phyloP scores from a whole-genome alignment of 805 yeast species.

The Yamadazyma phyllophila region DNA sequence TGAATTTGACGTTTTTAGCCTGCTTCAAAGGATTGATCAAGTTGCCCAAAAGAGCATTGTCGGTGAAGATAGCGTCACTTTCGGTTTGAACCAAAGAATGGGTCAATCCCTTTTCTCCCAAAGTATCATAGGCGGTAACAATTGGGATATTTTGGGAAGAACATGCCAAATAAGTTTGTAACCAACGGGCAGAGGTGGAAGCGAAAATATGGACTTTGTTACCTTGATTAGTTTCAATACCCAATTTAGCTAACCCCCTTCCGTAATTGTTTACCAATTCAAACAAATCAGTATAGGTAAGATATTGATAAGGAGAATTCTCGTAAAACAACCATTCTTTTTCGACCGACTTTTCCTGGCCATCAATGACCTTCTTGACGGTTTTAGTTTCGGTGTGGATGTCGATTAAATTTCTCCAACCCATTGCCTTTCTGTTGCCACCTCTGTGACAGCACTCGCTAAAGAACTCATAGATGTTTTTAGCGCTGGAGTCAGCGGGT shows the following conservation, averaged over 20 bases:
- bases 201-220: constrained; percentile 83
- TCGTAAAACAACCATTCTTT: constrained; percentile 90
- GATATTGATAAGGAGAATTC: constrained; percentile 65
- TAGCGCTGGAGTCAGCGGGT: constrained; percentile 63
- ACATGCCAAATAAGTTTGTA: constrained; percentile 80
- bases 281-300: constrained; percentile 58
- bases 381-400: constrained; percentile 73
- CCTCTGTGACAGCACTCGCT: constrained; percentile 58
- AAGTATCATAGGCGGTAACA: constrained; percentile 94
- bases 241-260: constrained; percentile 72
- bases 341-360: constrained; percentile 65
- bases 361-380: constrained; percentile 74
- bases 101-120: constrained; percentile 84
- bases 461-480: constrained; percentile 68
- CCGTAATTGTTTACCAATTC: constrained; percentile 54
- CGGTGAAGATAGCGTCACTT: constrained; percentile 78
- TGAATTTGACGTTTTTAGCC: constrained; percentile 58
- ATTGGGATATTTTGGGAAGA: constrained; percentile 77
- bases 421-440: constrained; percentile 59
- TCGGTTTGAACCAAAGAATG: constrained; percentile 84
- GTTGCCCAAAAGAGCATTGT: constrained; percentile 65
- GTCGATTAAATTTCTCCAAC: constrained; percentile 74
- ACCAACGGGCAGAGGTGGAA: constrained; percentile 84
- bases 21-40: constrained; percentile 70
- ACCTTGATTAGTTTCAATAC: constrained; percentile 58